A percentile compares a stretch with the other conserved stretches of the same genome.
Conservation (phyloP, 345 rosid genomes). For the Cardamine occulta region DNA sequence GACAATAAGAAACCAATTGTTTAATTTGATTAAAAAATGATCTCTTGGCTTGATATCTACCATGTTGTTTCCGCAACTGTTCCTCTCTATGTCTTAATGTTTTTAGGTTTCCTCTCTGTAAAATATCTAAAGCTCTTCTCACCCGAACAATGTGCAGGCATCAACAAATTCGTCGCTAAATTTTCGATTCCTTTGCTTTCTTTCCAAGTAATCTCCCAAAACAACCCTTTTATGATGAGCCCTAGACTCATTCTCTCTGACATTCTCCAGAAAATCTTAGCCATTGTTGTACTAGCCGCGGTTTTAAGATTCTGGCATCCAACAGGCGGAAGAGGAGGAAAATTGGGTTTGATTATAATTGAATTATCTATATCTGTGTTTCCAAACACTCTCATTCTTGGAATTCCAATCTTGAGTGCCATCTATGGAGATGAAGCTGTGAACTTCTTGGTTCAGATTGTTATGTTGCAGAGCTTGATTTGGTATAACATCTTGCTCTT, state of each 20-base stretch:
- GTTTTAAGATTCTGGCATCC: slow-evolving; percentile 54
- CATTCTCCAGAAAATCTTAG: slow-evolving; percentile 67
- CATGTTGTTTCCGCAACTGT: slow-evolving; percentile 81
- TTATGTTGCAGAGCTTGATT: slow-evolving; percentile 74
- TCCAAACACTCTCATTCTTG: slow-evolving; percentile 86
- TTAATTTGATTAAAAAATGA: slow-evolving; percentile 46
- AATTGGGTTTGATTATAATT: slow-evolving; percentile 66
- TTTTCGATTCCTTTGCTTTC: slow-evolving; percentile 80
- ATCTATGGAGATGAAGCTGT: slow-evolving; percentile 74
- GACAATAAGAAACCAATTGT: background rate
- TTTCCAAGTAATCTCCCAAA: slow-evolving; percentile 70
- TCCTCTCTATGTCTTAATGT: slow-evolving; percentile 81
- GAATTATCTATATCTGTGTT: slow-evolving; percentile 73
- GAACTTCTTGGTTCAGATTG: slow-evolving; percentile 67
- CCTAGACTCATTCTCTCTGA: slow-evolving; percentile 64
- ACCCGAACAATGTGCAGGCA: slow-evolving; percentile 85
- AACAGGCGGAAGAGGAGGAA: slow-evolving; percentile 45
- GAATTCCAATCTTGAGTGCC: slow-evolving; percentile 73
- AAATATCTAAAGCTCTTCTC: slow-evolving; percentile 74
- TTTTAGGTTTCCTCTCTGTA: slow-evolving; percentile 67
- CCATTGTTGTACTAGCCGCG: slow-evolving; percentile 46
- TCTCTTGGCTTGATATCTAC: slow-evolving; percentile 63
- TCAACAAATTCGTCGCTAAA: slow-evolving; percentile 89
- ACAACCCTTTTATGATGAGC: slow-evolving; percentile 82
- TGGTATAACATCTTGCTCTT: slow-evolving; percentile 84